Evolutionary conservation across 768 basidiomycete genomes (phyloP), one percentile per base, ranked within the genome.

Genomic region (Collybia mongolica): DNA sequence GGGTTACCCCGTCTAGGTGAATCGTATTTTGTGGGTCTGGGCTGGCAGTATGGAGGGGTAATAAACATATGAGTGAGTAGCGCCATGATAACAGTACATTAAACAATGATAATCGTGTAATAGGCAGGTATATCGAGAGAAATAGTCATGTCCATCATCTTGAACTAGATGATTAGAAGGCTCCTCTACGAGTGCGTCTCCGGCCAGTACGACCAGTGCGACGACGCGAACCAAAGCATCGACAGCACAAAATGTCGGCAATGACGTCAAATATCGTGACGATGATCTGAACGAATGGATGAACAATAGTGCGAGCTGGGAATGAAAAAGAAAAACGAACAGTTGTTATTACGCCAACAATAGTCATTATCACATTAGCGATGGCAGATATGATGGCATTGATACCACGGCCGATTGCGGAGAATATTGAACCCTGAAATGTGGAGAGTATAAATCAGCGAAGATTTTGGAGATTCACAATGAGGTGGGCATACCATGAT

Each of bases 201-300:
- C 51, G 42, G 11, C 58, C 54, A 20, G 37, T 49, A 19, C 69
- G 57, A 5, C 58, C 54, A 20, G 37, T 49, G 17, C 69, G 57
- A 5, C 55, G 48, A 2, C 75, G 62, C 6, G 69, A 65, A 18
- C 75, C 72, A 55, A 61, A 73, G 60, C 77, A 81, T 54, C 72
- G 64, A 60, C 79, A 81, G 60, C 78, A 80, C 1, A 80, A 66
- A 38, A 79, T 78, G 53, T 79, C 86, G 43, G 68, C 52, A 49
- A 88, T 82, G 35, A 83, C 60, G 58, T 86, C 74, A 57, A 84
- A 80, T 50, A 86, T 86, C 0, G 83, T 79, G 8, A 84, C 80
- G 40, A 86, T 72, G 36, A 87, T 68, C 86, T 88, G 54, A 7
- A 53, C 35, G 17, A 23, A 46, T 47, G 45, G 28, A 15, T 37